A percentile compares a stretch with the other conserved stretches of the same genome.
Evolutionary conservation across 495 filamentous ascomycete species (phyloP).

Genomic region (Aspergillus haitiensis): DNA sequence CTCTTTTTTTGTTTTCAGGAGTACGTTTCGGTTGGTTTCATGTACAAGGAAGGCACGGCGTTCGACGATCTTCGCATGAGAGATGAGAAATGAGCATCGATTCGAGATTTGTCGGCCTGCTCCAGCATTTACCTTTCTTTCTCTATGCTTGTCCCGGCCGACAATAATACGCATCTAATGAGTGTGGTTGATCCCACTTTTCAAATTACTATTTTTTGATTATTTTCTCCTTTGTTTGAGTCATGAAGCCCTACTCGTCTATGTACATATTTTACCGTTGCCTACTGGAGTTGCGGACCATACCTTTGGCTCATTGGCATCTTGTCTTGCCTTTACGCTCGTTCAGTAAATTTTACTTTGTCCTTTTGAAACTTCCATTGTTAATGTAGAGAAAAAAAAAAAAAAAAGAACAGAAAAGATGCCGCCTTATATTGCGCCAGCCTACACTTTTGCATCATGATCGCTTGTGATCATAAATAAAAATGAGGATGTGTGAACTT

Average conservation of each 20-base stretch:
- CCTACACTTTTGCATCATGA: too few species aligned
- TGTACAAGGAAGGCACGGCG: constrained; percentile 34
- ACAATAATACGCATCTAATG: constrained; percentile 24
- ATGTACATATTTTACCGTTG: constrained; percentile 21
- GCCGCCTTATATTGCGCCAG: too few species aligned
- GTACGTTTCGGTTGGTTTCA: constrained; percentile 26
- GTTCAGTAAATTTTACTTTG: too few species aligned
- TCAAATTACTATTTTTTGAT: constrained; percentile 20
- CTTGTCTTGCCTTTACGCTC: neutral
- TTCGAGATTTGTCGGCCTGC: constrained; percentile 22
- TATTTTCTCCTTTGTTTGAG: constrained; percentile 24
- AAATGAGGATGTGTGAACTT: too few species aligned
- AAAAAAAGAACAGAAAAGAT: too few species aligned
- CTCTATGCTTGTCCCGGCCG: constrained; percentile 14
- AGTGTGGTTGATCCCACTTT: constrained; percentile 30
- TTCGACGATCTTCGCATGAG: constrained; percentile 43
- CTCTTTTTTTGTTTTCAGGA: constrained; percentile 26
- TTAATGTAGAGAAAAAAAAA: too few species aligned
- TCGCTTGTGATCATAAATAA: too few species aligned
- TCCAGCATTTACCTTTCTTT: neutral
- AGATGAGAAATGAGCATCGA: constrained; percentile 40
- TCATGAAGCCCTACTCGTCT: constrained; percentile 4
- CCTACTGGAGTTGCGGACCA: constrained; percentile 17
- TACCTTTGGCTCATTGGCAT: constrained; percentile 3
- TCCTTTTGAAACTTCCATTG: too few species aligned